These are phyloP conservation scores for Carex scoparia DNA, from an alignment of 176 grass and related monocot species.

Conservation along the genomic window DNA sequence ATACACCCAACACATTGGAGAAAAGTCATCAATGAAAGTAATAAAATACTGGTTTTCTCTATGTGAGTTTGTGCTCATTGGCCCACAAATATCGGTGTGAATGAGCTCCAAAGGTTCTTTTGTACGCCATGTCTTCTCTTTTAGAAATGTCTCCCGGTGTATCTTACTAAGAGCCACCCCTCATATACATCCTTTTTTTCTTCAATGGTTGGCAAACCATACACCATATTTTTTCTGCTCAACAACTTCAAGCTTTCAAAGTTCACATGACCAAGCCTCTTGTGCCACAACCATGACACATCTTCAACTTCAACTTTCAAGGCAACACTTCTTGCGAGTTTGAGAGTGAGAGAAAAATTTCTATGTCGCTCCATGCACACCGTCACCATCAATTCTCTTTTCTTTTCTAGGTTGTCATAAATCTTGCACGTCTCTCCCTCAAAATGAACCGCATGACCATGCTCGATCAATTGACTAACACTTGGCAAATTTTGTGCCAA, in stretches of 20 bases:
- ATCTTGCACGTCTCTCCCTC: no score
- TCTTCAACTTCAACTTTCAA: not conserved
- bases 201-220: not conserved
- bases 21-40: not conserved
- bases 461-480: no score
- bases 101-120: not conserved
- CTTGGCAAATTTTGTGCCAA: no score
- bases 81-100: not conserved
- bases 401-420: not conserved
- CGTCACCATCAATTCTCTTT: not conserved
- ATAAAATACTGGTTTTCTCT: not conserved
- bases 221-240: not conserved
- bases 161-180: not conserved
- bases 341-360: not conserved
- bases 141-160: not conserved
- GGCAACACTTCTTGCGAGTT: not conserved
- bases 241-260: not conserved
- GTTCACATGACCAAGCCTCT: not conserved
- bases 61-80: not conserved
- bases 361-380: not conserved
- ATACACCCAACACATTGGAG: slow-evolving; percentile 9
- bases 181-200: not conserved
- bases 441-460: no score
- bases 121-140: not conserved
- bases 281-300: not conserved